Conservation (phyloP, 495 filamentous ascomycete species). For the Diplogelasinospora grovesii region DNA sequence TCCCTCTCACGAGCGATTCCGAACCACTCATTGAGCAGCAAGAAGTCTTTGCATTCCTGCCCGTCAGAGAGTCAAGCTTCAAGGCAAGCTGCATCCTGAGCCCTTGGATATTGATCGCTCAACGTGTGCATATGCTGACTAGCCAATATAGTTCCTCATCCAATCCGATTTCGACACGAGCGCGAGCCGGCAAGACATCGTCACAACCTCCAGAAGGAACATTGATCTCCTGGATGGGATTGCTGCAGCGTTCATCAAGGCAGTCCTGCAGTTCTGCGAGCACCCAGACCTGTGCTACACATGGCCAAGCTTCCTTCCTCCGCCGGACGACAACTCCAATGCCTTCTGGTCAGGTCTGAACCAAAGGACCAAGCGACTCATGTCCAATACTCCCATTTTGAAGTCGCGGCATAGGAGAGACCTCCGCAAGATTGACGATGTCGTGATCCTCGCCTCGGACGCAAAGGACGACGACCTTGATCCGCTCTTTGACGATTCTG, state of each 20-base stretch:
- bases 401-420: background rate
- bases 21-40: constrained; percentile 22
- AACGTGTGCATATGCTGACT: background rate
- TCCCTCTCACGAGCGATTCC: constrained; percentile 25
- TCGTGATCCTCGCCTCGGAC: background rate
- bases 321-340: constrained; percentile 3
- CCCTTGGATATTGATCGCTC: too few species aligned
- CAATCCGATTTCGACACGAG: constrained; percentile 42
- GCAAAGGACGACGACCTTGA: background rate
- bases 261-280: constrained; percentile 20
- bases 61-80: constrained; percentile 28
- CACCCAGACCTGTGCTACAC: constrained; percentile 16
- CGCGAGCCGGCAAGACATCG: constrained; percentile 37
- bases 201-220: constrained; percentile 20
- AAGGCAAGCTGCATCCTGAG: constrained; percentile 8
- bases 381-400: background rate
- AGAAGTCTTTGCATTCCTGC: constrained; percentile 34
- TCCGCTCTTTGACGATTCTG: background rate
- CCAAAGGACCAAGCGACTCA: background rate
- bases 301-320: constrained; percentile 29
- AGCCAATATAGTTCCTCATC: constrained; percentile 41
- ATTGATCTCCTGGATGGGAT: constrained; percentile 14
- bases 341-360: background rate
- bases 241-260: constrained; percentile 22
- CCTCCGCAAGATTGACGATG: background rate